Base-by-base conservation (phyloP, 1,284 basidiomycete species). In the Sporisorium exsertum region DNA sequence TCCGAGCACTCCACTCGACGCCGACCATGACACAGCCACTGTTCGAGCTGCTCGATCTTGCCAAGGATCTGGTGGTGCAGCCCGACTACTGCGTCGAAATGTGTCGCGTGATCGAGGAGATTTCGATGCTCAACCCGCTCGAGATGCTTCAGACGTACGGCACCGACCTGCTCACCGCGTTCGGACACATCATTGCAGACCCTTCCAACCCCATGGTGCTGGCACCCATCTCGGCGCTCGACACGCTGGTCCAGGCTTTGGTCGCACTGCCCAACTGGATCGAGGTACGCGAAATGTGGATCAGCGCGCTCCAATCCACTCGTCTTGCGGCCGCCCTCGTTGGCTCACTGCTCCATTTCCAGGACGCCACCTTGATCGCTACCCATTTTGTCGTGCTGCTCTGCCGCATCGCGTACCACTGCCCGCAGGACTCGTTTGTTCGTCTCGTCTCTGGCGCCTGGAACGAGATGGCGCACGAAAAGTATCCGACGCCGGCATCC, bases 31-130 rank as follows among this genome's bases (percentile, higher is more conserved):
- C 81, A 12, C 64, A 64, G 43, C 72, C 73, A n/a, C 72, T 84
- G 10, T 81, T 84, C 29, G 58, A 65, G 32, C 73, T 84, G 33
- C 56, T 84, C 20, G 74, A 58, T 12, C 60, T 79, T 2, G 74
- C 78, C 10, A 72, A 76, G 16, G 51, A 75, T 18, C 55, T 81
- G 16, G 57, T 84, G 7, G 69, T 68, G 18, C 71, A 80, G 67
- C 82, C 83, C 1, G 84, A 85, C 58, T 81, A 74, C 54, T 70
- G 74, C 45, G 66, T 81, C 64, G 80, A 84, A 29, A 73, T 79
- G 49, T 84, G 83, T 50, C 75, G 78, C 10, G 71, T 82, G 1
- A 56, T 81, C 29, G 81, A 81, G 40, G 82, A 82, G 52, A 69
- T 65, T 12, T 73, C 76, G 33, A 72, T 83, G 58, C 72, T 85